These are phyloP conservation scores for Nakaseomyces nivariensis DNA, from an alignment of 1,139 yeast species.

Conservation along the genomic window DNA sequence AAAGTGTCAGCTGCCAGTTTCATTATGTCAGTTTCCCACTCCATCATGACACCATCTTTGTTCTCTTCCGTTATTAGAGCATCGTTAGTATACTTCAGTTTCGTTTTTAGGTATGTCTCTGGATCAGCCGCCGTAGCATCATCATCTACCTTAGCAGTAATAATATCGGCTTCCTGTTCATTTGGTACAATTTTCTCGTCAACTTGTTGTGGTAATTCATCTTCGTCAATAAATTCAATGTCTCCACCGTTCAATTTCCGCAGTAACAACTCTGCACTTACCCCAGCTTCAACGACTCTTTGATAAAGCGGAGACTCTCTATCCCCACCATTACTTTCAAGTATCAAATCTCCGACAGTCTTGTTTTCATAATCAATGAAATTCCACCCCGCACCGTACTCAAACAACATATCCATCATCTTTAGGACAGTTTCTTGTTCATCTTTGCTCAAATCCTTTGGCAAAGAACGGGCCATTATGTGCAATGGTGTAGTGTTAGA, in stretches of 20 bases:
- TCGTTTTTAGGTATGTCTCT: slow-evolving; percentile 51
- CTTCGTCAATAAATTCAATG: slow-evolving; percentile 35
- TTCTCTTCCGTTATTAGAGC: slow-evolving; percentile 63
- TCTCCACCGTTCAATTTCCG: slow-evolving; percentile 60
- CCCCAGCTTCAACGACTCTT: slow-evolving; percentile 75
- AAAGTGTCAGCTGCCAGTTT: slow-evolving; percentile 63
- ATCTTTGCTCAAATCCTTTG: slow-evolving; percentile 34
- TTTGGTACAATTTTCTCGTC: slow-evolving; percentile 14
- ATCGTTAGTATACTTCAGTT: slow-evolving; percentile 59
- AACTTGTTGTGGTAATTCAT: slow-evolving; percentile 11
- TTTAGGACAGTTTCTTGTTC: slow-evolving; percentile 41
- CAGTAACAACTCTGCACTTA: slow-evolving; percentile 74
- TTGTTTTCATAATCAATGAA: slow-evolving; percentile 53
- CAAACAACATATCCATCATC: slow-evolving; percentile 58
- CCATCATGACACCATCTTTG: slow-evolving; percentile 95
- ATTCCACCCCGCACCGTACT: slow-evolving; percentile 92
- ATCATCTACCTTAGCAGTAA: slow-evolving; percentile 8
- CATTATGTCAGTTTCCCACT: slow-evolving; percentile 87
- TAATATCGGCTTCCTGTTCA: background rate
- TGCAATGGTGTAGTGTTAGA: slow-evolving; percentile 77
- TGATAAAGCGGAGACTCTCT: slow-evolving; percentile 32
- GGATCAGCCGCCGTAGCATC: slow-evolving; percentile 59
- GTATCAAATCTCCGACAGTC: slow-evolving; percentile 68
- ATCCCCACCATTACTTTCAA: slow-evolving; percentile 38
- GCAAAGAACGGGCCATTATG: slow-evolving; percentile 39